Conservation (phyloP, 2,329 filamentous ascomycete genomes). For the Aspergillus udagawae region DNA sequence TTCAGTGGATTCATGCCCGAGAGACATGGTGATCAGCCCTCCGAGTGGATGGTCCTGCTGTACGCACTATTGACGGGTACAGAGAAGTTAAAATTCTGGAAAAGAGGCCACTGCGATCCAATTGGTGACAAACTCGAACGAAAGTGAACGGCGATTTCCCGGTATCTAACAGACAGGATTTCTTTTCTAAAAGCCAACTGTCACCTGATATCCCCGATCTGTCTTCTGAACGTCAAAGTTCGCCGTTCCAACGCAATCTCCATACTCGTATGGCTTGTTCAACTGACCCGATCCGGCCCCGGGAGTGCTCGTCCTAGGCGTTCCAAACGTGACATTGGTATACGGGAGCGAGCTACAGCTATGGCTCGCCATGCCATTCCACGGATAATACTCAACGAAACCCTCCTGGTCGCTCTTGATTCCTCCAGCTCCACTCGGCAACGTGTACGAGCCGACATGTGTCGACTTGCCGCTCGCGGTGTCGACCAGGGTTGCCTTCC, state of each 20-base stretch:
- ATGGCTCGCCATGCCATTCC: constrained; percentile 14
- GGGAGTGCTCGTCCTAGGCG: constrained; percentile 12
- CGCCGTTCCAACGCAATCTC: constrained; percentile 24
- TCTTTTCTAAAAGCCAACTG: constrained; percentile 18
- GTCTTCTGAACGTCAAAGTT: constrained; percentile 13
- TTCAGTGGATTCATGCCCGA: too few relatives aligned
- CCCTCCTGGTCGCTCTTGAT: constrained; percentile 22
- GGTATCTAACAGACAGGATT: too few relatives aligned
- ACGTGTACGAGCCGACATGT: constrained; percentile 25
- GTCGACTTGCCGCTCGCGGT: constrained; percentile 13
- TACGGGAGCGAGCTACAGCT: constrained; percentile 15
- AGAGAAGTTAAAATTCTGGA: too few relatives aligned
- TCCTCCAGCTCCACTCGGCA: constrained; percentile 19
- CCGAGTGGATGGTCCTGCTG: too few relatives aligned
- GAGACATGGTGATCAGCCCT: too few relatives aligned
- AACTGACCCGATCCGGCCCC: constrained; percentile 5
- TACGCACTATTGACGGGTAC: too few relatives aligned
- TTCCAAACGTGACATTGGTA: constrained; percentile 18
- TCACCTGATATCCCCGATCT: constrained; percentile 10
- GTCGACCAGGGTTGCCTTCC: constrained; percentile 26
- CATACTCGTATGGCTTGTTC: constrained; percentile 23
- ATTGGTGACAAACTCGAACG: too few relatives aligned
- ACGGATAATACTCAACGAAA: constrained; percentile 29
- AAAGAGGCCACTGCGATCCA: too few relatives aligned
- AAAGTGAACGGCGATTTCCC: too few relatives aligned